phyloP scores from a whole-genome alignment of 2,329 filamentous ascomycete species.

The Diaporthe longicolla region DNA sequence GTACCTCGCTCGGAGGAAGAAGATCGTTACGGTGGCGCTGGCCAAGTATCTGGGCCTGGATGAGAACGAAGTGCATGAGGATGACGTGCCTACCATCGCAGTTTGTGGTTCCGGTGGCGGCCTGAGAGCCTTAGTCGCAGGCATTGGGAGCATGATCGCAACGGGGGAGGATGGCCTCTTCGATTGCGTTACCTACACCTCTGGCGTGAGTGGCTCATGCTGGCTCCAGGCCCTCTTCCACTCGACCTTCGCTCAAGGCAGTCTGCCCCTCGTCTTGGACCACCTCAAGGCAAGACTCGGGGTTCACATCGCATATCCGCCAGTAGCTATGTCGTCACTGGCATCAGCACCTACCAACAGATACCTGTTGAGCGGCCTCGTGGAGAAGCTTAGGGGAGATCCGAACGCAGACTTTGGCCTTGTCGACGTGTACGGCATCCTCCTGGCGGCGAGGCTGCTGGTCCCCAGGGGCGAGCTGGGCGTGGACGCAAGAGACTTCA shows the following conservation, averaged over 20 bases:
- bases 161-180: constrained; percentile 89
- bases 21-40: constrained; percentile 78
- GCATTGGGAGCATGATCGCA: constrained; percentile 88
- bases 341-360: constrained; percentile 95
- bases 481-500: constrained; percentile 84
- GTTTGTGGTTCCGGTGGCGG: constrained; percentile 96
- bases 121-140: constrained; percentile 89
- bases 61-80: constrained; percentile 87
- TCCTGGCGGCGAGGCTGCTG: constrained; percentile 86
- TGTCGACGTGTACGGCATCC: constrained; percentile 91
- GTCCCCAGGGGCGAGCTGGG: constrained; percentile 88
- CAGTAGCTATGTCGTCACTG: constrained; percentile 83
- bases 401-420: constrained; percentile 86
- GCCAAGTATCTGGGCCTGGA: constrained; percentile 85
- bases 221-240: constrained; percentile 94
- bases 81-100: constrained; percentile 93
- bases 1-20: constrained; percentile 79
- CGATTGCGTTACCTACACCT: constrained; percentile 94
- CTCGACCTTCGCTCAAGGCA: constrained; percentile 80
- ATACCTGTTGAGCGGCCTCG: constrained; percentile 85
- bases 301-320: constrained; percentile 93
- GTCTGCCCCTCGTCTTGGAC: constrained; percentile 79
- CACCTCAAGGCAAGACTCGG: constrained; percentile 89
- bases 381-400: constrained; percentile 92
- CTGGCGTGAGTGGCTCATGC: constrained; percentile 95